Evolutionary conservation across 1,284 basidiomycete species (phyloP).

Genomic region (Cystobasidium slooffiae): DNA sequence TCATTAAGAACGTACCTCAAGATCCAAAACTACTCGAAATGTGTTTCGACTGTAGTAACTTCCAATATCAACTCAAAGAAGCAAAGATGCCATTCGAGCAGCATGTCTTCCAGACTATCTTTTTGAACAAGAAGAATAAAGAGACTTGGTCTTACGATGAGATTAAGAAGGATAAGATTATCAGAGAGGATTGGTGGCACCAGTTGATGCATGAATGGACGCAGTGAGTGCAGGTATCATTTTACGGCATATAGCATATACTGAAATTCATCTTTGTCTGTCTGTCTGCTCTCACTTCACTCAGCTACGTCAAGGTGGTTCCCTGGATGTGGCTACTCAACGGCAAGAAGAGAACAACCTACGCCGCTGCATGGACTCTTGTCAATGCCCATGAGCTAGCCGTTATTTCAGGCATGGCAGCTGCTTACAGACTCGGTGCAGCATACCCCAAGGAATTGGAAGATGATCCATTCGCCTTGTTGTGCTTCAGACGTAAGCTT

Average conservation of each 20-base stretch:
- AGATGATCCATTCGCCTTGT: slow-evolving; percentile 52
- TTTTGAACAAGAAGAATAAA: slow-evolving; percentile 63
- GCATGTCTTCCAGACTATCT: slow-evolving; percentile 71
- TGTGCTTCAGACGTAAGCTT: slow-evolving; percentile 56
- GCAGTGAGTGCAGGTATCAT: slow-evolving; percentile 6
- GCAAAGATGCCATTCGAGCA: slow-evolving; percentile 54
- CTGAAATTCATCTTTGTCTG: neutral
- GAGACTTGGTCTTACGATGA: slow-evolving; percentile 64
- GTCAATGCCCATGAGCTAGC: slow-evolving; percentile 65
- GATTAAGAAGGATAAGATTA: slow-evolving; percentile 62
- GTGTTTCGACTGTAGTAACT: slow-evolving; percentile 55
- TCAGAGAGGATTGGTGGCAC: slow-evolving; percentile 60
- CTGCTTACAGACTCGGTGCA: slow-evolving; percentile 66
- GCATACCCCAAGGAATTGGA: slow-evolving; percentile 59
- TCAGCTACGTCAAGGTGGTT: slow-evolving; percentile 64
- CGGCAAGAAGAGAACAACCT: slow-evolving; percentile 61
- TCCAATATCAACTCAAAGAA: slow-evolving; percentile 45
- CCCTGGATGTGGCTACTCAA: slow-evolving; percentile 69
- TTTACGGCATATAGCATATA: neutral
- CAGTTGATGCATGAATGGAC: slow-evolving; percentile 45
- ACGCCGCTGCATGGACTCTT: slow-evolving; percentile 57
- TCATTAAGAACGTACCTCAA: slow-evolving; percentile 65
- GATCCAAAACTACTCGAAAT: slow-evolving; percentile 68
- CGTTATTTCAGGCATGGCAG: slow-evolving; percentile 66
- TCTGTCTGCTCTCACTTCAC: too few relatives aligned